Evolutionary conservation across 306 rosid genomes (phyloP).

Genomic region (Casuarina cunninghamiana): DNA sequence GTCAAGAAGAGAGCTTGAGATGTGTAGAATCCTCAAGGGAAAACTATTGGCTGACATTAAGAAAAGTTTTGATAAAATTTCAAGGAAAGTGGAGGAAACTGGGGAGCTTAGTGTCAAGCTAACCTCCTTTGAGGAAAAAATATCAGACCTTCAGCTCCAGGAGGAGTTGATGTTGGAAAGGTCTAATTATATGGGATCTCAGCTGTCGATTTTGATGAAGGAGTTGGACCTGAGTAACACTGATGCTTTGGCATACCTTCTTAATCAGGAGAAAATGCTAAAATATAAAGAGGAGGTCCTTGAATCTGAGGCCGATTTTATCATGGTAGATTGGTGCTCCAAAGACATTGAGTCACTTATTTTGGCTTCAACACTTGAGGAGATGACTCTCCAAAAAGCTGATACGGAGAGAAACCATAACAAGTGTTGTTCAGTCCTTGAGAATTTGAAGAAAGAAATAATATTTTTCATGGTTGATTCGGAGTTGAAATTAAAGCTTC

Average conservation of each 20-base stretch:
- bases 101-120: slow-evolving; percentile 64
- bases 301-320: slow-evolving; percentile 56
- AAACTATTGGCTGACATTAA: slow-evolving; percentile 80
- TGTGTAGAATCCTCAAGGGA: slow-evolving; percentile 74
- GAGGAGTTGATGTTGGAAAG: slow-evolving; percentile 81
- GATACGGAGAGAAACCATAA: slow-evolving; percentile 46
- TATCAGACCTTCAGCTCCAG: slow-evolving; percentile 75
- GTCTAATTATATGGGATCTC: slow-evolving; percentile 78
- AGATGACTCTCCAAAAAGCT: slow-evolving; percentile 39
- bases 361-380: slow-evolving; percentile 52
- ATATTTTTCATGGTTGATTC: slow-evolving; percentile 53
- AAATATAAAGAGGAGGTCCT: slow-evolving; percentile 48
- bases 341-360: slow-evolving; percentile 72
- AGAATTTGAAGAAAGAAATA: slow-evolving; percentile 54
- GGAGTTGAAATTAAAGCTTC: slow-evolving; percentile 41
- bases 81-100: slow-evolving; percentile 73
- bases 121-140: slow-evolving; percentile 55
- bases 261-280: slow-evolving; percentile 60
- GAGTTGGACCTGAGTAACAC: slow-evolving; percentile 65
- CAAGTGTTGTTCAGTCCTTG: slow-evolving; percentile 37
- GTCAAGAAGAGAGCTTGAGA: slow-evolving; percentile 78
- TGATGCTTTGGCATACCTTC: slow-evolving; percentile 46
- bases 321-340: slow-evolving; percentile 52
- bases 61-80: slow-evolving; percentile 68
- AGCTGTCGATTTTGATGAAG: slow-evolving; percentile 70